Conservation (phyloP, 352 stramenopile genomes). For the Phytophthora ohioensis region DNA sequence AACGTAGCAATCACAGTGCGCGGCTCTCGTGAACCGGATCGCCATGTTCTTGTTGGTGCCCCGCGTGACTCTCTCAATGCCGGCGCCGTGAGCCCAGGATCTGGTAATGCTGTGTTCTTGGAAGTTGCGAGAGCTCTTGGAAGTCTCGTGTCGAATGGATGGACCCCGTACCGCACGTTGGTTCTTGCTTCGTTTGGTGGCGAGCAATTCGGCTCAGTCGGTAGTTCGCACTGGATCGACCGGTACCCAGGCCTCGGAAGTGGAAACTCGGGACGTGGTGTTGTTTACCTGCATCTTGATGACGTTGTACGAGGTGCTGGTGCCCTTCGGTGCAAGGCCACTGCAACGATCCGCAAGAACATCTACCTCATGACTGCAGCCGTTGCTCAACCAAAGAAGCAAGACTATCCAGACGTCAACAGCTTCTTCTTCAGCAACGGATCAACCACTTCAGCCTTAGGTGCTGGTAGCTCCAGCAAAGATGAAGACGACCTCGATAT, state of each 20-base stretch:
- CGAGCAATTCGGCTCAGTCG: conserved; percentile 82
- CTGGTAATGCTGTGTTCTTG: conserved; percentile 83
- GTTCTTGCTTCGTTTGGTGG: conserved; percentile 81
- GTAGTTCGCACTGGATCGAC: conserved; percentile 88
- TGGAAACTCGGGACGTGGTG: conserved; percentile 62
- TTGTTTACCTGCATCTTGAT: conserved; percentile 80
- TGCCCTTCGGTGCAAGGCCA: conserved; percentile 70
- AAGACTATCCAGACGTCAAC: conserved; percentile 46
- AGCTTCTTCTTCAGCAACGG: conserved; percentile 59
- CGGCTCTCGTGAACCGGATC: conserved; percentile 76
- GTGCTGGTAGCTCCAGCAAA: conserved; percentile 31
- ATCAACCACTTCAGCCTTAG: conserved; percentile 13
- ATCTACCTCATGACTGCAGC: conserved; percentile 78
- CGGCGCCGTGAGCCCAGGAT: conserved; percentile 68
- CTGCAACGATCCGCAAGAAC: conserved; percentile 76
- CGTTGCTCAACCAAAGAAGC: conserved; percentile 70
- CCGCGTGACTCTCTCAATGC: conserved; percentile 75
- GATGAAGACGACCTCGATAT: conserved; percentile 50
- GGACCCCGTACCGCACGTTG: conserved; percentile 81
- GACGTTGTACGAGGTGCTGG: conserved; percentile 78
- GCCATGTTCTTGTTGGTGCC: conserved; percentile 80
- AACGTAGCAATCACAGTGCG: conserved; percentile 82
- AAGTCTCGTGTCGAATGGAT: conserved; percentile 69
- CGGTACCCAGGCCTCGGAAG: conserved; percentile 58
- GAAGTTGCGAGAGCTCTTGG: conserved; percentile 72